Evolutionary conservation across 1,284 basidiomycete species (phyloP), one percentile per base, ranked within the genome.

Genomic region (Tilletia caries): DNA sequence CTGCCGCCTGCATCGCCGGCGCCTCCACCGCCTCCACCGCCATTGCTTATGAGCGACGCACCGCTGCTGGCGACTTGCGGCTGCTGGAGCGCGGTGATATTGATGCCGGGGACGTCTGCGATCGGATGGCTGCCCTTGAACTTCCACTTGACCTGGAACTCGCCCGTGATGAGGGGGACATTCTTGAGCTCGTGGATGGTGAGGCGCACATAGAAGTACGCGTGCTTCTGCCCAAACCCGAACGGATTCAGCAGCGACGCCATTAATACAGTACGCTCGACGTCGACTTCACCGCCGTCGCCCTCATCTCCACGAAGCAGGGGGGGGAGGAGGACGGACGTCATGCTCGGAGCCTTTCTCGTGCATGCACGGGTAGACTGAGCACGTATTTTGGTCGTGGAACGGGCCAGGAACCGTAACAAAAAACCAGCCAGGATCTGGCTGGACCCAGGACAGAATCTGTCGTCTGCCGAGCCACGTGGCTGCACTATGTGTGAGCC

Each of bases 81-180:
- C 37, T 41, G 37, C 37, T 41, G 23, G 3, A 12, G 43, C 12
- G 29, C 10, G 58, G 58, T 29, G 29, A 20, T 5, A 25, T 10
- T n/a, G 58, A 62, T 25, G 58, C 58, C 58, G 58, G 58, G 58
- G 2, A 62, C 58, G 58, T 62, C 67, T 43, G 60, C 10, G 41
- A 78, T 66, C 20, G 74, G 71, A 67, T 80, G 73, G 0, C 88
- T 88, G 73, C 88, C 86, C 84, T 89, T 90, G 84, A 92, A 87
- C 81, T 88, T 89, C 91, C 91, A 92, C 64, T 87, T 86, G 46
- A 90, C 87, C 18, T 86, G 88, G 78, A 92, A 92, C 76, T 91
- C 87, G 72, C 91, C 91, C 48, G 85, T 84, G 64, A 92, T 88
- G 71, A 92, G 87, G 0, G 91, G 91, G 0, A 93, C 89, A 77